A percentile compares a stretch with the other conserved stretches of the same genome.
Conservation (phyloP, 495 filamentous ascomycete species). For the Bacidia rubella region DNA sequence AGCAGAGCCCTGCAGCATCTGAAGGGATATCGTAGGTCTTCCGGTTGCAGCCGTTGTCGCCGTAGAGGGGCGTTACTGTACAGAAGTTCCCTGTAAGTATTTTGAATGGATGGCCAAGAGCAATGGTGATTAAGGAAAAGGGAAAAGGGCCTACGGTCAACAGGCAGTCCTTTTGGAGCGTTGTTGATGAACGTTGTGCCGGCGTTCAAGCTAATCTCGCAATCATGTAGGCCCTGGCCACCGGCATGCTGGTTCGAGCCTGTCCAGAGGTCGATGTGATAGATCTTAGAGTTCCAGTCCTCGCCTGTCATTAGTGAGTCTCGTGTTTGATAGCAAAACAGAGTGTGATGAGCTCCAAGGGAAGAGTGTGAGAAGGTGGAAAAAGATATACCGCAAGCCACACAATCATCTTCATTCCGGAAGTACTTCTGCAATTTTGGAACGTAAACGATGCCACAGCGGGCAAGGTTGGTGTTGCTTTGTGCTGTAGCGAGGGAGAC, state of each 20-base stretch:
- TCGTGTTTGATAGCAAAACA: background rate
- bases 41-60: constrained; percentile 1
- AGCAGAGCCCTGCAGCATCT: constrained; percentile 3
- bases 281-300: constrained; percentile 22
- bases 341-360: background rate
- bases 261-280: constrained; percentile 32
- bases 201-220: constrained; percentile 23
- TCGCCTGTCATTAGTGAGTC: constrained; percentile 1
- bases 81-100: background rate
- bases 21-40: constrained; percentile 3
- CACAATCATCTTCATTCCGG: constrained; percentile 26
- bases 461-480: constrained; percentile 22
- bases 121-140: background rate
- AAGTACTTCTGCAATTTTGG: constrained; percentile 33
- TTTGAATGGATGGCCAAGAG: background rate
- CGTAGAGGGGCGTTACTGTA: constrained; percentile 4
- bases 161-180: constrained; percentile 8
- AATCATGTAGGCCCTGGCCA: constrained; percentile 22
- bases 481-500: constrained; percentile 32
- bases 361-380: background rate
- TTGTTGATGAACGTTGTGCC: constrained; percentile 7
- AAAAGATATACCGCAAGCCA: constrained; percentile 17
- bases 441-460: constrained; percentile 34
- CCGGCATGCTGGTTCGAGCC: constrained; percentile 24
- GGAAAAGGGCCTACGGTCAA: constrained; percentile 6